Percentiles rank a stretch among this genome's conserved stretches.
These are phyloP conservation scores for Colletotrichum navitas DNA, from an alignment of 2,329 filamentous ascomycete species.

Conservation along the genomic window DNA sequence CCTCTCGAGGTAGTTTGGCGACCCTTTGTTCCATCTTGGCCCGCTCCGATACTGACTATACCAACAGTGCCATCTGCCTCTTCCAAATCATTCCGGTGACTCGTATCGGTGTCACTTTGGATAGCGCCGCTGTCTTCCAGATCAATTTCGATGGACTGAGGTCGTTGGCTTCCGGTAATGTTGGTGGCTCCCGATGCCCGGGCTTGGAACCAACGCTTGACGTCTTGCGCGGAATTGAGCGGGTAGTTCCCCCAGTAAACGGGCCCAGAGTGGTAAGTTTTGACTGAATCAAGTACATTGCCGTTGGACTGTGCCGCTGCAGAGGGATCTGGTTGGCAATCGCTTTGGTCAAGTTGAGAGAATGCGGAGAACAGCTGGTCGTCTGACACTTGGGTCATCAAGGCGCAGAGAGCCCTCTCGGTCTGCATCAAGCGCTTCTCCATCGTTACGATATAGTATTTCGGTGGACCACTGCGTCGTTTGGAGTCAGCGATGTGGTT, in stretches of 20 bases:
- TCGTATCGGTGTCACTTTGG: not conserved
- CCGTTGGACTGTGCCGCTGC: not conserved
- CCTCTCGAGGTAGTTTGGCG: not conserved
- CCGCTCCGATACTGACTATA: not conserved
- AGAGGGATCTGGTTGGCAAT: not conserved
- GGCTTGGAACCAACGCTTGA: slow-evolving; percentile 17
- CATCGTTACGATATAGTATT: slow-evolving; percentile 32
- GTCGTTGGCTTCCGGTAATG: not conserved
- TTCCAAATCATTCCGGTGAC: not conserved
- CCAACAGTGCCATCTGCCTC: not conserved
- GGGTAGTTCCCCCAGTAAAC: slow-evolving; percentile 34
- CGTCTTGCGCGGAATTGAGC: slow-evolving; percentile 6
- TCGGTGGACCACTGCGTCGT: slow-evolving; percentile 31
- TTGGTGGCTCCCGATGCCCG: not conserved
- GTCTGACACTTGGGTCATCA: slow-evolving; percentile 19
- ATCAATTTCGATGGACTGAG: not conserved
- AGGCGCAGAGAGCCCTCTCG: slow-evolving; percentile 22
- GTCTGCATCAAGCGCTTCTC: slow-evolving; percentile 36
- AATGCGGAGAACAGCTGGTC: slow-evolving; percentile 21
- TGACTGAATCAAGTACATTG: not conserved
- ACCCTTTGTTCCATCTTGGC: too few species aligned
- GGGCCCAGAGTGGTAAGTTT: slow-evolving; percentile 16
- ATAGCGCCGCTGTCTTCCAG: not conserved
- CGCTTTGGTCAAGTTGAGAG: not conserved
- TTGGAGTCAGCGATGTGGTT: not conserved